Evolutionary conservation across 208 protist genomes (phyloP), one percentile per base, ranked within the genome.

Genomic region (Acanthamoeba pearcei): DNA sequence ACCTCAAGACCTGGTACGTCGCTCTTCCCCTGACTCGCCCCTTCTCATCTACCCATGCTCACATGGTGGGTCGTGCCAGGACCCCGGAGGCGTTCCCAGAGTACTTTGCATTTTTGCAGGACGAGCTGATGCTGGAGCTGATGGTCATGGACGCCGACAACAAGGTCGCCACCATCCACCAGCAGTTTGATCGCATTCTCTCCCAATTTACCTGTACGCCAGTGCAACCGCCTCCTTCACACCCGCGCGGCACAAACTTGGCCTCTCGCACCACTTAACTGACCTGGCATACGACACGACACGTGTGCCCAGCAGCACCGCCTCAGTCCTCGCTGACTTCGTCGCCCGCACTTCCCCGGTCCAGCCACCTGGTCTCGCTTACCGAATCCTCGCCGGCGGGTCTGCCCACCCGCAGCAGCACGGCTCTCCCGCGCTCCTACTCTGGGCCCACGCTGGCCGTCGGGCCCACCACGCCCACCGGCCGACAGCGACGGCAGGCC

Each of bases 121-220:
- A 66, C n/a, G 70, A 80, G 70, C 91, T 95, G 24, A 85, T 95
- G 6, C 60, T 62, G 8, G 85, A 95, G 19, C 53, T 96, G 32
- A 95, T 90, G 64, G 60, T 82, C 51, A 46, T 93, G 22, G 95
- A 95, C n/a, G 88, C 95, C 42, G 95, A 96, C 57, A 94, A 94
- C 76, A 53, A 91, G 35, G 38, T 93, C 32, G 46, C 15, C 55
- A 49, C 53, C 49, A 68, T 93, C 32, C n/a, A 80, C 68, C 29
- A 95, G n/a, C 27, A 95, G 19, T 94, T 96, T 38, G 27, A 80
- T 38, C 38, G 42, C 55, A 93, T 76, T 17, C 38, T 93, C 24
- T 32, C 53, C 57, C 83, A 62, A 29, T 80, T 80, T 35, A 46
- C 70, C 38, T 8, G 70, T 74, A 74, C 66, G 32, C 17, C 38